Conservation (phyloP, 805 yeast genomes). For the Candida sithepensis region DNA sequence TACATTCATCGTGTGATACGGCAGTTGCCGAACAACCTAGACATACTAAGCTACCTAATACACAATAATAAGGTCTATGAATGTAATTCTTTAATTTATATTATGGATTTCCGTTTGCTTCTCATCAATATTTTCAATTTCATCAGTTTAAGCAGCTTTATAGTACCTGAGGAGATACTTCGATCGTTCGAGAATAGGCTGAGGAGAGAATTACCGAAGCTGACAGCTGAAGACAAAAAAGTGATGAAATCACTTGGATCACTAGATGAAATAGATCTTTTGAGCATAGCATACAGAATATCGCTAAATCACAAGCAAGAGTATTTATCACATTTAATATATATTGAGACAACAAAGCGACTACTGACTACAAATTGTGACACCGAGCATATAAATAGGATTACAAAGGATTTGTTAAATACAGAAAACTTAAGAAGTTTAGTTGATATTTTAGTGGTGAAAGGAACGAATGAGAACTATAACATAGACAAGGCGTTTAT, state of each 20-base stretch:
- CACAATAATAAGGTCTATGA: conserved; percentile 4
- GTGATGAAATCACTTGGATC: neutral
- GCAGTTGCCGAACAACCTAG: conserved; percentile 12
- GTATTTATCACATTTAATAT: neutral
- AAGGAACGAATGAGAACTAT: conserved; percentile 6
- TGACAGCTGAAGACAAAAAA: neutral
- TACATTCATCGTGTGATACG: neutral
- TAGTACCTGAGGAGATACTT: neutral
- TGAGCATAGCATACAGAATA: neutral
- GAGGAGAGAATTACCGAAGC: neutral
- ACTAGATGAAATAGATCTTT: neutral
- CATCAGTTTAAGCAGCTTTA: conserved; percentile 1
- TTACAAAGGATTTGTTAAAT: conserved; percentile 1
- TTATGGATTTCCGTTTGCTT: conserved; percentile 1
- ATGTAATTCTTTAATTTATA: conserved; percentile 4
- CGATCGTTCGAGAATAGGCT: neutral
- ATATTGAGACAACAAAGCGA: conserved; percentile 1
- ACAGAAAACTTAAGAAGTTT: conserved; percentile 4
- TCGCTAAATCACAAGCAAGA: neutral
- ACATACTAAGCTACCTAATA: conserved; percentile 10
- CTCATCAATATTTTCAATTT: conserved; percentile 10
- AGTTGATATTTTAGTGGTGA: conserved; percentile 11
- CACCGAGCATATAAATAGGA: neutral
- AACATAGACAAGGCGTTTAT: conserved; percentile 8
- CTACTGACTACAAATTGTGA: neutral